Evolutionary conservation across 192 early-diverging fungal genomes (phyloP).

Genomic region (Gamsiella multidivaricata): DNA sequence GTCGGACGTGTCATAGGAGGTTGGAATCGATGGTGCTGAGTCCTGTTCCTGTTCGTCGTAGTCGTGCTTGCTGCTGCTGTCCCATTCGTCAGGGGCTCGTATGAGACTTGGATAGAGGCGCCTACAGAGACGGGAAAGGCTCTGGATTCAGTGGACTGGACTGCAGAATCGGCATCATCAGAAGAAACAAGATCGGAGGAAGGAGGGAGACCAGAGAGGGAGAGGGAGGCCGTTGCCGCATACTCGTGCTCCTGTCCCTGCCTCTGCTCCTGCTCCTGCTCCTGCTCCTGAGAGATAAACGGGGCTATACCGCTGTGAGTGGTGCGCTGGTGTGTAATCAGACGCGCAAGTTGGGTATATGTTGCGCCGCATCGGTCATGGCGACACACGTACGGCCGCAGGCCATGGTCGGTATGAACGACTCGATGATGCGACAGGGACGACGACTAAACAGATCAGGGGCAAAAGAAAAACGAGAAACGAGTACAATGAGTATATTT

Average conservation of each 20-base stretch:
- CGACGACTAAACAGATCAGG: constrained; percentile 16
- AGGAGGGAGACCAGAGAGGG: background rate
- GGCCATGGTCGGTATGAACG: constrained; percentile 42
- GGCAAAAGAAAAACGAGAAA: background rate
- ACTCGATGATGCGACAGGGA: constrained; percentile 47
- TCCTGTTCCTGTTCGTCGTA: background rate
- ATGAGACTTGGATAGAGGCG: background rate
- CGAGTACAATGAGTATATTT: background rate
- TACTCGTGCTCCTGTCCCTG: too few species aligned
- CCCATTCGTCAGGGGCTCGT: background rate
- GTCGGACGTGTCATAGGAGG: background rate
- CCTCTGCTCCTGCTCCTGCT: too few species aligned
- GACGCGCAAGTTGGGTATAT: constrained; percentile 42
- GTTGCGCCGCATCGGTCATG: constrained; percentile 43
- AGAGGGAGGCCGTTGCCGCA: background rate
- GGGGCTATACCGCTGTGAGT: constrained; percentile 30
- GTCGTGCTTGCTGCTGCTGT: background rate
- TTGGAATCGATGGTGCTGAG: too few species aligned
- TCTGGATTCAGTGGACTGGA: background rate
- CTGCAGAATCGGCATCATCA: background rate
- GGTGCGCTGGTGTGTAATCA: constrained; percentile 46
- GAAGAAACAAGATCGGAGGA: background rate
- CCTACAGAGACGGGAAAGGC: background rate
- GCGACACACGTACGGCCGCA: constrained; percentile 41
- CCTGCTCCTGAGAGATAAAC: constrained; percentile 9